These are phyloP conservation scores for Geotrichum klebahnii DNA, from an alignment of 1,139 yeast genomes.

Conservation along the genomic window DNA sequence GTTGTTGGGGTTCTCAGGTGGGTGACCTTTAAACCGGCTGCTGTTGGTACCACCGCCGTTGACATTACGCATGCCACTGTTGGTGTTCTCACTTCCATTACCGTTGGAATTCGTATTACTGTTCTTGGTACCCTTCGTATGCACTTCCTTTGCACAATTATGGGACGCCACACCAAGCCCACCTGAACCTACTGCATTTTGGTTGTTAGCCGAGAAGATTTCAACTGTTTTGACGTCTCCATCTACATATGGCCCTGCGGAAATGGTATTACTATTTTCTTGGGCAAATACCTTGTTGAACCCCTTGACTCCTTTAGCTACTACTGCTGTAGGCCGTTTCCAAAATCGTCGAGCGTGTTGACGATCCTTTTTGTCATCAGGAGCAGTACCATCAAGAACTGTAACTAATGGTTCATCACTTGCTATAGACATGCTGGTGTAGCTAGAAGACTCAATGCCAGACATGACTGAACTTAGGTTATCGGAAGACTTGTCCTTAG, in stretches of 20 bases:
- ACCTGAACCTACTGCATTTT: no score
- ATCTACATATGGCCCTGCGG: slow-evolving; percentile 18
- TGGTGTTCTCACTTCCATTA: no score
- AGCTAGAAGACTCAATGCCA: slow-evolving; percentile 1
- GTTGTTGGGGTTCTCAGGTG: no score
- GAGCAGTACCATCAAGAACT: slow-evolving; percentile 34
- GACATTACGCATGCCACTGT: no score
- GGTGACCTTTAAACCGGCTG: no score
- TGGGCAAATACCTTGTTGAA: slow-evolving; percentile 37
- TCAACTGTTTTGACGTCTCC: slow-evolving; percentile 21
- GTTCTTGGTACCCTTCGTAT: slow-evolving; percentile 11
- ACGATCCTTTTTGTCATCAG: slow-evolving; percentile 28
- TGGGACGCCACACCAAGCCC: neutral
- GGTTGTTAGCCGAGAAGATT: slow-evolving; percentile 23
- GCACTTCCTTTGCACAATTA: slow-evolving; percentile 13
- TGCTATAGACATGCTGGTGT: slow-evolving; percentile 1
- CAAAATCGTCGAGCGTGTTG: slow-evolving; percentile 36
- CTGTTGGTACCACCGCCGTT: no score
- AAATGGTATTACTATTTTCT: slow-evolving; percentile 25
- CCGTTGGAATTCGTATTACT: slow-evolving; percentile 23
- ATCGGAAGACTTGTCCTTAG: slow-evolving; percentile 6
- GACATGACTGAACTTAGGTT: slow-evolving; percentile 9
- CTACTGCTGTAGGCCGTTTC: slow-evolving; percentile 40
- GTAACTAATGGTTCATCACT: slow-evolving; percentile 37
- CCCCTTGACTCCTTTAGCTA: slow-evolving; percentile 39